Base-by-base conservation (phyloP, 768 basidiomycete species). In the Roridomyces roridus region DNA sequence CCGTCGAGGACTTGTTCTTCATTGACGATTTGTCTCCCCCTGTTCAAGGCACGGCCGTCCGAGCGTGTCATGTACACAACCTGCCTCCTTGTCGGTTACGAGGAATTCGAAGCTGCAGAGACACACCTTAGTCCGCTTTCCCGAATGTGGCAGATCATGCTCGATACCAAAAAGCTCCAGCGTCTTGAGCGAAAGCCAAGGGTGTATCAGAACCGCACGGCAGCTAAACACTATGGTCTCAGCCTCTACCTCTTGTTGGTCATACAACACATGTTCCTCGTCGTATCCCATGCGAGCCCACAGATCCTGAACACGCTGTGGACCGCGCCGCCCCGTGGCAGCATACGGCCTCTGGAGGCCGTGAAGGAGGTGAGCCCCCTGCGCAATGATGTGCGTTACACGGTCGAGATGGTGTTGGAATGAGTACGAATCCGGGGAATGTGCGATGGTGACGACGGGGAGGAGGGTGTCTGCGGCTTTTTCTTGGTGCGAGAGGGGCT, bases 361-460 rank as follows among this genome's bases (percentile, higher is more conserved):
- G 37, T n/a, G 15, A 5, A 35, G n/a, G 29, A 62, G 60, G 40
- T 62, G 60, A 10, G 7, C 2, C 24, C 52, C 56, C 24, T 62
- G 60, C 3, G 34, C 43, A 17, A 62, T 18, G 18, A 58, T 55
- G 24, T 62, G 60, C 12, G 60, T 58, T 1, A 58, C 56, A 3
- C 60, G 52, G 52, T 62, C 60, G 24, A 62, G 60, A 28, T 45
- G 41, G 39, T 62, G 60, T 29, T 62, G 60, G 49, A 62, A 62
- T 25, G 60, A 57, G n/a, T 24, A 54, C 1, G 56, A 34, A 18
- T 62, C 60, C 14, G 60, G 60, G 8, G 60, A 57, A 1, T 43
- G 14, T 0, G 56, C 60, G 50, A 62, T 39, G 11, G 40, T 21
- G 14, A 34, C 48, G 10, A 28, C 46, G 6, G 55, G 55, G 12